Evolutionary conservation across 257 asterid genomes (phyloP), one percentile per base, ranked within the genome.

Genomic region (Rubia yunnanensis): DNA sequence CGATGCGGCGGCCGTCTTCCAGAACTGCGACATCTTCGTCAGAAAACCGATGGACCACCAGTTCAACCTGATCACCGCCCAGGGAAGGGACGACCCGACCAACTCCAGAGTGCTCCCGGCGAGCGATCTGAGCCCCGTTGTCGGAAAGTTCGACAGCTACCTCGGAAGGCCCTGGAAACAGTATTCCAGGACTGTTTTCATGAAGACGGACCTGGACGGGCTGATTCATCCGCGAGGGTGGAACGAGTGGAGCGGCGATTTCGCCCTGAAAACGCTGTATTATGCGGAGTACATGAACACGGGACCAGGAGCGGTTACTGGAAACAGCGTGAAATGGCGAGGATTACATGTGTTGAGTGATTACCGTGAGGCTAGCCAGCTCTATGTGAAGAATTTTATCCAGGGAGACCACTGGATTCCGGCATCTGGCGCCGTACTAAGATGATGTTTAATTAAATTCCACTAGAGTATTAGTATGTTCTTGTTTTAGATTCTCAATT

Each of bases 161-260:
- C 44, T 89, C 1, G 92, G 96, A 17, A 53, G 95, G 70, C 96
- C 95, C 1, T 84, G 95, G 91, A 89, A 80, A 55, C 65, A 72
- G 68, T 89, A 79, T 46, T 89, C 95, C 5, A 82, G 91, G 82
- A 79, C 87, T 0, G 80, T 83, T 3, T 70, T 78, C 32, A 2
- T 83, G 7, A 83, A 83, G 82, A 83, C 84, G 27, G 81, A 85
- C 35, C 54, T 87, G 35, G 94, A 82, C 36, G 87, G 88, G 1
- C 41, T 84, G 73, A 64, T 89, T 10, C 76, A 89, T 26, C 78
- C 63, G 36, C 66, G 39, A 53, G 91, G 95, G 30, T 89, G 92
- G 94, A 73, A 5, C 3, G 88, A 82, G 26, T 87, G 95, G 95
- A 58, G 60, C 0, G 92, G 92, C 2, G 68, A 73, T 61, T 82